Evolutionary conservation across 2,329 filamentous ascomycete genomes (phyloP).

Genomic region (Trichophyton rubrum): DNA sequence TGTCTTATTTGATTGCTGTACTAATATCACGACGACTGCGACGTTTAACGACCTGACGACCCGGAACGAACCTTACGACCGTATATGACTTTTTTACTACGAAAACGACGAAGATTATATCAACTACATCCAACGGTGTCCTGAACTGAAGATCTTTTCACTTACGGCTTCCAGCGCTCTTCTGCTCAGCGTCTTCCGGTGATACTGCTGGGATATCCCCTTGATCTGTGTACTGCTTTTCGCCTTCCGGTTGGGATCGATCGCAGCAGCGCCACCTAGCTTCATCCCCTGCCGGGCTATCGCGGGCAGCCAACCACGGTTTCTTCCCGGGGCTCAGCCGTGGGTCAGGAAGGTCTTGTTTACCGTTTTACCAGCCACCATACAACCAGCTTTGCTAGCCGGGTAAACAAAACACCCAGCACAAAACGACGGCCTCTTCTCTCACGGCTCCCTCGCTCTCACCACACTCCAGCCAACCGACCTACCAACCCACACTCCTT

Average conservation of each 20-base stretch:
- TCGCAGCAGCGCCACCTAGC: background rate
- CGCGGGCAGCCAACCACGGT: background rate
- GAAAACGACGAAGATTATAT: background rate
- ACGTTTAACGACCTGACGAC: background rate
- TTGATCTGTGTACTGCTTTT: background rate
- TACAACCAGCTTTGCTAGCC: background rate
- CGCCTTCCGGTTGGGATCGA: background rate
- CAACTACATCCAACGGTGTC: background rate
- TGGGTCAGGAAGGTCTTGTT: slow-evolving; percentile 1
- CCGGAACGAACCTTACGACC: background rate
- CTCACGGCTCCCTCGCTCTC: background rate
- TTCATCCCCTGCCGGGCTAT: background rate
- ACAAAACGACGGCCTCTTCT: background rate
- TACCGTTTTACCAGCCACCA: slow-evolving; percentile 2
- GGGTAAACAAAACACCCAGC: slow-evolving; percentile 1
- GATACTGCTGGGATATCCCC: background rate
- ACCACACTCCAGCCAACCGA: background rate
- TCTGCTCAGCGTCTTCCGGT: background rate
- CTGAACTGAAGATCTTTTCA: background rate
- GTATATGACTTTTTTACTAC: background rate
- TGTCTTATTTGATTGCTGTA: background rate
- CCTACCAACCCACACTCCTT: background rate
- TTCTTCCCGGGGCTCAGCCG: slow-evolving; percentile 3
- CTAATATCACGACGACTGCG: background rate
- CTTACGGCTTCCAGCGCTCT: background rate